These are phyloP conservation scores for Rhodotorula sp. DNA, from an alignment of 1,284 basidiomycete genomes.

Conservation along the genomic window DNA sequence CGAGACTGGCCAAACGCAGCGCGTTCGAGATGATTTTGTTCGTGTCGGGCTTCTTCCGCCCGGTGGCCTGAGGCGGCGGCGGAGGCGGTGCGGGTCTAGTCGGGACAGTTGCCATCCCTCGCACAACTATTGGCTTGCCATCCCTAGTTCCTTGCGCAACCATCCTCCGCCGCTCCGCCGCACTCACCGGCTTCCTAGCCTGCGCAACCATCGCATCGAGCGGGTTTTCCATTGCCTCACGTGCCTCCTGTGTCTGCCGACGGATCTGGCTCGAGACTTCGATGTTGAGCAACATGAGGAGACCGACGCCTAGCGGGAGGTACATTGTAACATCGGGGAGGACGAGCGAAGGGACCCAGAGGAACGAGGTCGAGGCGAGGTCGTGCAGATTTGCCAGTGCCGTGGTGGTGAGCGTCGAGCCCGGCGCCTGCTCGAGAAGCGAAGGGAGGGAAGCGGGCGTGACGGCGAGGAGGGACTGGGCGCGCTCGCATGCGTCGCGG, in stretches of 20 bases:
- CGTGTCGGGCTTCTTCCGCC: conserved; percentile 14
- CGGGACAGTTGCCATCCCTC: conserved; percentile 2
- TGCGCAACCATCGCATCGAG: background rate
- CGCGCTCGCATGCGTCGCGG: conserved; percentile 51
- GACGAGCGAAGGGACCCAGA: conserved; percentile 66
- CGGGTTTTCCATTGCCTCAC: background rate
- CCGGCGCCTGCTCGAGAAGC: conserved; percentile 48
- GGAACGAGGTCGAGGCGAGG: conserved; percentile 69
- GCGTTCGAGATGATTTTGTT: conserved; percentile 60
- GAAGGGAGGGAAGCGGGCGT: background rate
- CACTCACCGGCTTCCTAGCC: conserved; percentile 2
- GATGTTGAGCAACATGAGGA: conserved; percentile 71
- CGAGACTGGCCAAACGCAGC: conserved; percentile 63
- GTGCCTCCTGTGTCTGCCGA: background rate
- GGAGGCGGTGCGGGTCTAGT: background rate
- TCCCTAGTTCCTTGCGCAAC: conserved; percentile 8
- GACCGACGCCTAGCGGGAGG: conserved; percentile 67
- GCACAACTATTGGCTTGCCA: background rate
- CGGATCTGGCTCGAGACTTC: conserved; percentile 54
- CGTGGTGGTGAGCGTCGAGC: conserved; percentile 49
- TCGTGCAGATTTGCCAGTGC: conserved; percentile 31
- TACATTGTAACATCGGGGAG: conserved; percentile 67
- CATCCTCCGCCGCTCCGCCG: conserved; percentile 27
- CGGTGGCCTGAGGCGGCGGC: background rate
- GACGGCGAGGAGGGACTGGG: conserved; percentile 20